These are phyloP conservation scores for Paratrypanosoma confusum DNA, from an alignment of 208 protist species.

Conservation along the genomic window DNA sequence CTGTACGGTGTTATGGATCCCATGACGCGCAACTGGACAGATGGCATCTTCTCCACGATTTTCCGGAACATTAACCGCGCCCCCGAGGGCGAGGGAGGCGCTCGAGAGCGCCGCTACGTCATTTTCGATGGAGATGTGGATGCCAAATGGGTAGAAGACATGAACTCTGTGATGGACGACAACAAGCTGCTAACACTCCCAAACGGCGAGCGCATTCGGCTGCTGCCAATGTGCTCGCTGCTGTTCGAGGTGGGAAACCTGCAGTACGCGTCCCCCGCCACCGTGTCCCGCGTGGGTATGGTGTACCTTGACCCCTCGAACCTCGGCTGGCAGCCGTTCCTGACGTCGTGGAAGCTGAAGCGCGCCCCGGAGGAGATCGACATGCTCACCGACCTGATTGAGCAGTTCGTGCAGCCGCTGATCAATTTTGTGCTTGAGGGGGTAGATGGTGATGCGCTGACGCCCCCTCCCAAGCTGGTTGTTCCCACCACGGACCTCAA, in stretches of 20 bases:
- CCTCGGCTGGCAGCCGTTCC: conserved; percentile 93
- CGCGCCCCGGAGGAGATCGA: conserved; percentile 84
- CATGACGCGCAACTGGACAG: conserved; percentile 97
- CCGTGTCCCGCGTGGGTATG: conserved; percentile 98
- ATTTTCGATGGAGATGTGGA: conserved; percentile 99
- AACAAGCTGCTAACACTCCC: conserved; percentile 99
- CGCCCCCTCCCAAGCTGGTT: conserved; percentile 53
- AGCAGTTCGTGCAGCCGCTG: conserved; percentile 88
- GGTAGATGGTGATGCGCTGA: conserved; percentile 55
- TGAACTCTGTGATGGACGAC: conserved; percentile 99
- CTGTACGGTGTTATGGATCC: conserved; percentile 98
- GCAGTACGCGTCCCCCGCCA: conserved; percentile 98
- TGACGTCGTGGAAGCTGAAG: conserved; percentile 85
- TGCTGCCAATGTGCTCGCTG: conserved; percentile 91
- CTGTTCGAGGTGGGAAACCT: conserved; percentile 98
- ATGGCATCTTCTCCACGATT: conserved; percentile 98
- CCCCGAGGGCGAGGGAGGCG: conserved; percentile 36
- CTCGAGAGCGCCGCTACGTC: conserved; percentile 91
- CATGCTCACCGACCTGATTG: conserved; percentile 81
- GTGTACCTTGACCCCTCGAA: conserved; percentile 98
- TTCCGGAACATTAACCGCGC: conserved; percentile 95
- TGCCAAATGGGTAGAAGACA: conserved; percentile 99
- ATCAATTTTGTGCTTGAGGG: conserved; percentile 93
- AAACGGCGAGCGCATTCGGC: conserved; percentile 96
- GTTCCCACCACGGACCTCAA: conserved; percentile 87